phyloP scores from a whole-genome alignment of 345 rosid species.

The Eucalyptus microcorys region DNA sequence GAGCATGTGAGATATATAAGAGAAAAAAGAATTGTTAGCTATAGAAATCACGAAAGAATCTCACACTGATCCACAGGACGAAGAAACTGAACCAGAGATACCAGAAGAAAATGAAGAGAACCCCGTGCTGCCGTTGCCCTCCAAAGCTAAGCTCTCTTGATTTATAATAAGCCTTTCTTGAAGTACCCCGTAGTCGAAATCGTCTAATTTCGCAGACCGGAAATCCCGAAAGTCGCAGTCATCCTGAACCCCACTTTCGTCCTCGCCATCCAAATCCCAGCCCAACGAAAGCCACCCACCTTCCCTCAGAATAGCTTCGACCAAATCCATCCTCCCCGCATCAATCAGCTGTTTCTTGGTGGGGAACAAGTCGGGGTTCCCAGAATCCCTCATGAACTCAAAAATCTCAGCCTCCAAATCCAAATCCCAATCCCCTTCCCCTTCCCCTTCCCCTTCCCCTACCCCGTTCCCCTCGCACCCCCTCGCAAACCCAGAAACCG shows the following conservation, averaged over 20 bases:
- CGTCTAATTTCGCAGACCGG: slow-evolving; percentile 4
- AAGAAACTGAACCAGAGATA: slow-evolving; percentile 17
- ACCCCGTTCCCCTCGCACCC: slow-evolving; percentile 31
- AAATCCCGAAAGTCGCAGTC: neutral
- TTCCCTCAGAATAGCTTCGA: slow-evolving; percentile 35
- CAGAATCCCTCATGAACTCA: slow-evolving; percentile 72
- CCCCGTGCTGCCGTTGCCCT: neutral
- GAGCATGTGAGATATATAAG: neutral
- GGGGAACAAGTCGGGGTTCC: slow-evolving; percentile 55
- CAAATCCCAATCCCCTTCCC: slow-evolving; percentile 34
- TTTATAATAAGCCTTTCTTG: neutral
- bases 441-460: slow-evolving; percentile 21
- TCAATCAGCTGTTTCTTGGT: slow-evolving; percentile 47
- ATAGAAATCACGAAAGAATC: slow-evolving; percentile 7
- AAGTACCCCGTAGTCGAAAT: neutral
- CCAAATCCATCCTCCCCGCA: slow-evolving; percentile 74
- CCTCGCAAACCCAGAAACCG: slow-evolving; percentile 26
- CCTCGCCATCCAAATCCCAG: slow-evolving; percentile 56
- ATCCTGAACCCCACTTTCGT: neutral
- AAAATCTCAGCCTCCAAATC: slow-evolving; percentile 67
- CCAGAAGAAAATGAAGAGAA: slow-evolving; percentile 4
- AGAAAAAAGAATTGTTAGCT: neutral
- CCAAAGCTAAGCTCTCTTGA: neutral
- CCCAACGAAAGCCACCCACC: slow-evolving; percentile 93
- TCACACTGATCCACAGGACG: slow-evolving; percentile 51